These are phyloP conservation scores for Plasmodium gallinaceum DNA, from an alignment of 169 alveolate species.

Conservation along the genomic window DNA sequence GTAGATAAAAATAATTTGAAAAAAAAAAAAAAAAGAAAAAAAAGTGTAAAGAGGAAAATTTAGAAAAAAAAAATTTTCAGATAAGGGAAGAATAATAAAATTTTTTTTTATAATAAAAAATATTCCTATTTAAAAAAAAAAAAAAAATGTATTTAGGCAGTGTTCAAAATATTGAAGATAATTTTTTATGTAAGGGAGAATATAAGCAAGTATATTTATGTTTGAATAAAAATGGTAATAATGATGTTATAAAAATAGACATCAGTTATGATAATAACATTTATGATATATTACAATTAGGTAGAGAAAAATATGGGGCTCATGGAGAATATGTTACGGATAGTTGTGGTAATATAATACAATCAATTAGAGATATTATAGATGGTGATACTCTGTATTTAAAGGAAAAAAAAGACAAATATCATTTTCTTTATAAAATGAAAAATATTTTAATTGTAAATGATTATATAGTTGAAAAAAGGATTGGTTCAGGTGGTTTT, in stretches of 20 bases:
- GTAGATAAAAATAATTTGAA: too few relatives aligned
- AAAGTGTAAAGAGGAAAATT: too few relatives aligned
- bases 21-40: too few relatives aligned
- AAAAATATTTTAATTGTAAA: constrained; percentile 66
- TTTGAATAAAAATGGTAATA: constrained; percentile 35
- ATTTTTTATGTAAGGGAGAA: constrained; percentile 46
- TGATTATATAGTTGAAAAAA: constrained; percentile 64
- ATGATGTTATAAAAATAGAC: constrained; percentile 52
- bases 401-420: constrained; percentile 33
- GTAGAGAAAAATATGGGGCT: constrained; percentile 51
- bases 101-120: too few relatives aligned
- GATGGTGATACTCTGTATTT: constrained; percentile 74
- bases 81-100: too few relatives aligned
- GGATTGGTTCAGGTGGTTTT: constrained; percentile 75
- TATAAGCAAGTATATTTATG: constrained; percentile 65
- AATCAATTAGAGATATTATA: constrained; percentile 59
- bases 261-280: constrained; percentile 47
- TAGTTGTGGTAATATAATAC: constrained; percentile 48
- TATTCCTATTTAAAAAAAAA: background rate
- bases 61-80: too few relatives aligned
- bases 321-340: constrained; percentile 65
- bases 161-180: constrained; percentile 25
- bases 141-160: constrained; percentile 51
- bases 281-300: constrained; percentile 50
- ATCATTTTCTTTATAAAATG: constrained; percentile 3